phyloP scores from a whole-genome alignment of 345 rosid species.

The Lumnitzera littorea region DNA sequence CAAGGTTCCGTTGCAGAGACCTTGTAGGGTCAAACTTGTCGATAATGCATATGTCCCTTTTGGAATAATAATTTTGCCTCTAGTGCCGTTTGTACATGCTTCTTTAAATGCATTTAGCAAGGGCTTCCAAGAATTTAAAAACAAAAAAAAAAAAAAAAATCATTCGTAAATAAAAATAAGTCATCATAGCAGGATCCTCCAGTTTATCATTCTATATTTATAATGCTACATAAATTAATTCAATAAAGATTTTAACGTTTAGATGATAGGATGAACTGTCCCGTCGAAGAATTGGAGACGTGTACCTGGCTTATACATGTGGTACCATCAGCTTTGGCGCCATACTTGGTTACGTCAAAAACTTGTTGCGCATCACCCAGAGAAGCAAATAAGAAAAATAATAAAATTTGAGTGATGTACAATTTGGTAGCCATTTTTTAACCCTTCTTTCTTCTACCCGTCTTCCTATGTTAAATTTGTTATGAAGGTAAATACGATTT shows the following conservation, averaged over 20 bases:
- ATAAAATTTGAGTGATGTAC: no score
- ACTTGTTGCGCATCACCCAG: neutral
- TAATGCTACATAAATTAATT: no score
- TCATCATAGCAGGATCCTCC: neutral
- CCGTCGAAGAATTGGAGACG: no score
- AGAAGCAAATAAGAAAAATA: neutral
- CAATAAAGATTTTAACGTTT: no score
- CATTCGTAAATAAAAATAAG: neutral
- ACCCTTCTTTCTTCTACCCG: no score
- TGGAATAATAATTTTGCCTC: conserved; percentile 32
- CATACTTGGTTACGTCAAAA: conserved; percentile 21
- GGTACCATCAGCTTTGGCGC: conserved; percentile 25
- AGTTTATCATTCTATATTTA: no score
- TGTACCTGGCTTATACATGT: conserved; percentile 4
- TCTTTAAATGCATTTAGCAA: conserved; percentile 32
- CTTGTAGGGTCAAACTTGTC: conserved; percentile 15
- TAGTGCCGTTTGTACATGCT: conserved; percentile 34
- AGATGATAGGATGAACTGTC: no score
- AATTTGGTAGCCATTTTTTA: no score
- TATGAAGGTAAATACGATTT: no score
- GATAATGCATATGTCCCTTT: conserved; percentile 25
- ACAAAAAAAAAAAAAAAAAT: neutral
- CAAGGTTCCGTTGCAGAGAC: conserved; percentile 37
- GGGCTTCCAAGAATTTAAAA: conserved; percentile 13
- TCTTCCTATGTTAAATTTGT: no score